Percentiles rank a stretch among this genome's conserved stretches.
Conservation (phyloP, 352 stramenopile species). For the Phytophthora cajani region DNA sequence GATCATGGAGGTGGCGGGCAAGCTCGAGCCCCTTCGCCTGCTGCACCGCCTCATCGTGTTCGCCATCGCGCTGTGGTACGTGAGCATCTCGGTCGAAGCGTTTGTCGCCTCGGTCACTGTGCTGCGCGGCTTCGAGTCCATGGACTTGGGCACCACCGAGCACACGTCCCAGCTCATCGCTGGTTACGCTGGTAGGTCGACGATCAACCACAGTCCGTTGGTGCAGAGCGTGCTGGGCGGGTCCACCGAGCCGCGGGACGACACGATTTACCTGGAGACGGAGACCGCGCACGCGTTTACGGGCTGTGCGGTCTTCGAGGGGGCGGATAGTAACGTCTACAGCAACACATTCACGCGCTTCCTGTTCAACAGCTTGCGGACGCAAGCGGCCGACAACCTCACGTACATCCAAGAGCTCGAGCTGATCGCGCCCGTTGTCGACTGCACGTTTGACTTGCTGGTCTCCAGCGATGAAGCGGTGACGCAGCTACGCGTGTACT, state of each 20-base stretch:
- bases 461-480: slow-evolving; percentile 8
- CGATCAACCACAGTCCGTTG: slow-evolving; percentile 31
- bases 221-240: slow-evolving; percentile 24
- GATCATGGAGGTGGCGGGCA: background rate
- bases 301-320: background rate
- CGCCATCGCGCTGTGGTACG: slow-evolving; percentile 14
- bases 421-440: slow-evolving; percentile 19
- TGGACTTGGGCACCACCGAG: background rate
- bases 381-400: slow-evolving; percentile 26
- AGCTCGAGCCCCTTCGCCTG: slow-evolving; percentile 5
- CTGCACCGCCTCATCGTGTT: slow-evolving; percentile 17
- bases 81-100: slow-evolving; percentile 16
- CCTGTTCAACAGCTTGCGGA: slow-evolving; percentile 22
- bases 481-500: slow-evolving; percentile 24
- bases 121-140: slow-evolving; percentile 15
- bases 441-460: slow-evolving; percentile 19
- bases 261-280: slow-evolving; percentile 39
- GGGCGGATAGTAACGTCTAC: slow-evolving; percentile 27
- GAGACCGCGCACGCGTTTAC: slow-evolving; percentile 7
- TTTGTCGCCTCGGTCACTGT: slow-evolving; percentile 13
- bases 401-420: slow-evolving; percentile 23
- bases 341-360: slow-evolving; percentile 22
- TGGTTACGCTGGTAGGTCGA: slow-evolving; percentile 21
- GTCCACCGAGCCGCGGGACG: slow-evolving; percentile 23
- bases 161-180: slow-evolving; percentile 24